Evolutionary conservation across 2,329 filamentous ascomycete species (phyloP).

Genomic region (Ceratocystis lukuohia): DNA sequence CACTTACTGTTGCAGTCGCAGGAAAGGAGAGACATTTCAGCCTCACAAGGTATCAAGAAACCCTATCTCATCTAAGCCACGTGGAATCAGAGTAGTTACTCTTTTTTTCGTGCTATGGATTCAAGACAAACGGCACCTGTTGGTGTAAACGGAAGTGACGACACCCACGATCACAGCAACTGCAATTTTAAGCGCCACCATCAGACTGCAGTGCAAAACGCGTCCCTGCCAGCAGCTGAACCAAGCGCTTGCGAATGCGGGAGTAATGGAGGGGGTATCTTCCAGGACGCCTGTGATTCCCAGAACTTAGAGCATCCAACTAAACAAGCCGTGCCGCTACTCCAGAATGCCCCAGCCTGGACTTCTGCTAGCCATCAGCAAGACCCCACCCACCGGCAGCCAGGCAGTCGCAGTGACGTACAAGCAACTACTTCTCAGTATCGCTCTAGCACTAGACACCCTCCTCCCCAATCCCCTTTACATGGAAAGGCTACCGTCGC

Average conservation of each 20-base stretch:
- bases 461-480: not conserved
- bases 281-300: no score
- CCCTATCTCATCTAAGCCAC: not conserved
- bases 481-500: not conserved
- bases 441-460: not conserved
- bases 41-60: not conserved
- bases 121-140: not conserved
- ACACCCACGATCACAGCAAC: not conserved
- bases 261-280: no score
- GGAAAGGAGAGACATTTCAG: conserved; percentile 1
- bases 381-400: no score
- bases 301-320: no score
- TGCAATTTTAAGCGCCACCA: not conserved
- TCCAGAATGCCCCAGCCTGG: no score
- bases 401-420: not conserved
- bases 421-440: not conserved
- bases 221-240: no score
- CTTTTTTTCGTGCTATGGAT: not conserved
- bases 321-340: no score
- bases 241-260: no score
- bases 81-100: not conserved
- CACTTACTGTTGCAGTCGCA: not conserved
- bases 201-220: not conserved
- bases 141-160: not conserved
- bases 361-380: no score